Evolutionary conservation across 495 filamentous ascomycete species (phyloP).

Genomic region (Neurospora sublineolata): DNA sequence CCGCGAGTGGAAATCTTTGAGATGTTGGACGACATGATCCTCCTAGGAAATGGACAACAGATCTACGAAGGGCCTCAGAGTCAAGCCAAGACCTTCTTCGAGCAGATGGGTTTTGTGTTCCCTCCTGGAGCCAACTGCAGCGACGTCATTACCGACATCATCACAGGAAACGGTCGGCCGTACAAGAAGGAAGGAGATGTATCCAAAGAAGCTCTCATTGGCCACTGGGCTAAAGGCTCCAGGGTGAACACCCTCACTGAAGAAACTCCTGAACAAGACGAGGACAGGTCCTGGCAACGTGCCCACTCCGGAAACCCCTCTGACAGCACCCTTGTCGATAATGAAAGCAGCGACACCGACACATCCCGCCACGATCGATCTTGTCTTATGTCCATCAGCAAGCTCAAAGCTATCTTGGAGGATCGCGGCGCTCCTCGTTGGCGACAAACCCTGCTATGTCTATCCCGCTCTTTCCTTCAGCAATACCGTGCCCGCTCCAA

Average conservation of each 20-base stretch:
- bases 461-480: slow-evolving; percentile 39
- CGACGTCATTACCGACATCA: slow-evolving; percentile 40
- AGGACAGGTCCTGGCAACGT: slow-evolving; percentile 11
- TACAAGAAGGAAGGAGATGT: slow-evolving; percentile 36
- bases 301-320: background rate
- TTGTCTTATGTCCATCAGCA: background rate
- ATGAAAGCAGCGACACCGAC: background rate
- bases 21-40: slow-evolving; percentile 34
- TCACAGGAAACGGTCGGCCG: slow-evolving; percentile 34
- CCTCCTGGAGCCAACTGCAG: slow-evolving; percentile 31
- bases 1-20: slow-evolving; percentile 38
- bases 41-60: slow-evolving; percentile 32
- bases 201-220: slow-evolving; percentile 30
- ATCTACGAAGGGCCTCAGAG: slow-evolving; percentile 30
- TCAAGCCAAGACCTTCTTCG: slow-evolving; percentile 32
- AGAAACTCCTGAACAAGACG: no score
- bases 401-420: slow-evolving; percentile 13
- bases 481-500: slow-evolving; percentile 38
- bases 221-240: slow-evolving; percentile 19
- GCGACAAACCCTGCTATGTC: slow-evolving; percentile 37
- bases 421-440: slow-evolving; percentile 35
- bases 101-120: slow-evolving; percentile 32
- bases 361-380: slow-evolving; percentile 4
- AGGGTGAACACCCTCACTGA: background rate
- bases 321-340: background rate